A percentile compares a stretch with the other conserved stretches of the same genome.
These are phyloP conservation scores for Akebia trifoliata DNA, from an alignment of 164 flowering plant species.

Conservation along the genomic window DNA sequence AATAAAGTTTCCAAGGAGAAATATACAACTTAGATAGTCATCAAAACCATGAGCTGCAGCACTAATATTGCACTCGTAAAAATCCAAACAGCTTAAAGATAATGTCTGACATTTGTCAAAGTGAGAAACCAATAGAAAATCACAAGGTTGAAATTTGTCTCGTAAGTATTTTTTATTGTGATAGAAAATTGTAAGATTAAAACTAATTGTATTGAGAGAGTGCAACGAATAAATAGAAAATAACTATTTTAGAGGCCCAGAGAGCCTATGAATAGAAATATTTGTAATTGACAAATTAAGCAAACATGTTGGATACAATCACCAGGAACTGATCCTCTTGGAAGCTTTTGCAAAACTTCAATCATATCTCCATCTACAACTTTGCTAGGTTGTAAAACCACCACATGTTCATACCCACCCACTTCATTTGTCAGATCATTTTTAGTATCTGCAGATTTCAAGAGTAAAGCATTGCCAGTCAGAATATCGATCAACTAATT, in stretches of 20 bases:
- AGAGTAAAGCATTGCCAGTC: slow-evolving; percentile 2
- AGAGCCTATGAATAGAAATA: background rate
- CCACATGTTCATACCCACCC: slow-evolving; percentile 89
- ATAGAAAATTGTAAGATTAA: background rate
- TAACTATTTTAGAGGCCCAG: background rate
- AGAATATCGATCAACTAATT: background rate
- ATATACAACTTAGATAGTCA: no score
- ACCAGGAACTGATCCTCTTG: slow-evolving; percentile 70
- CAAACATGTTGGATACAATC: slow-evolving; percentile 74
- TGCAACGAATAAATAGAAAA: background rate
- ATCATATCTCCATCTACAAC: slow-evolving; percentile 74
- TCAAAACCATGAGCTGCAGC: no score
- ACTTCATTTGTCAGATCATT: slow-evolving; percentile 84
- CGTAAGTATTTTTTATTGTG: background rate
- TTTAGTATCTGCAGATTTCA: slow-evolving; percentile 55
- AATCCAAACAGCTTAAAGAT: no score
- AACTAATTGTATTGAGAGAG: background rate
- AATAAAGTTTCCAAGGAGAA: background rate
- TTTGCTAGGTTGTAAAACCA: slow-evolving; percentile 50
- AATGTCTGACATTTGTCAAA: background rate
- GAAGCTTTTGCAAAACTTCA: slow-evolving; percentile 54
- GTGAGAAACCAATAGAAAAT: background rate
- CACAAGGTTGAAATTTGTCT: background rate
- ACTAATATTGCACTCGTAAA: no score
- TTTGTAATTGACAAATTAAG: background rate